Conservation (phyloP, 345 rosid species). For the Arabis hirsuta region DNA sequence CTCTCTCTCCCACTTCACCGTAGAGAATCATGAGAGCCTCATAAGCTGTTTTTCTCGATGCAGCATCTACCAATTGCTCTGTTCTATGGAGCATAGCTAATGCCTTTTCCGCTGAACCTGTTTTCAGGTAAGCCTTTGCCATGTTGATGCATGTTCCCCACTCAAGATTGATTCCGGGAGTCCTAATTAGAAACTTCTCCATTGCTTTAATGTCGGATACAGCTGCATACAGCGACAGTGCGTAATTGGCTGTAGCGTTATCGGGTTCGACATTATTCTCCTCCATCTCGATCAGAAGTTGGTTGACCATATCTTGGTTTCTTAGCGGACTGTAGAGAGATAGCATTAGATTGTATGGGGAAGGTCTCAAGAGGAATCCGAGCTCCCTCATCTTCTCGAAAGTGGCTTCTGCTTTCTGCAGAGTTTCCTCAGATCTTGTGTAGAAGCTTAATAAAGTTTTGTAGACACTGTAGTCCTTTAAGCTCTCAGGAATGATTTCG, state of each 20-base stretch:
- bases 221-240: constrained; percentile 5
- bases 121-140: constrained; percentile 27
- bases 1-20: constrained; percentile 28
- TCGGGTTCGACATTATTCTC: constrained; percentile 6
- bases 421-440: constrained; percentile 24
- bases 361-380: constrained; percentile 24
- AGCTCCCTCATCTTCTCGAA: constrained; percentile 27
- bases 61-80: constrained; percentile 11
- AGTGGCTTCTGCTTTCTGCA: not conserved
- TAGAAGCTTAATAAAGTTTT: constrained; percentile 8
- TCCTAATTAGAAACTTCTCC: constrained; percentile 19
- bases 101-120: not conserved
- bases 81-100: constrained; percentile 10
- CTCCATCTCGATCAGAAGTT: constrained; percentile 28
- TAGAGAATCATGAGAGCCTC: constrained; percentile 10
- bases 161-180: not conserved
- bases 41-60: not conserved
- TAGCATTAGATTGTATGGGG: constrained; percentile 12
- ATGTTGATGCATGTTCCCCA: constrained; percentile 28
- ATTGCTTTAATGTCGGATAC: not conserved
- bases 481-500: constrained; percentile 16
- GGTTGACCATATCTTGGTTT: not conserved
- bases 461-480: constrained; percentile 31
- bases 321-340: constrained; percentile 17
- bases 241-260: constrained; percentile 20